A percentile compares a stretch with the other conserved stretches of the same genome.
Conservation (phyloP, 176 grass and related monocot species). For the Urochloa ruziziensis region DNA sequence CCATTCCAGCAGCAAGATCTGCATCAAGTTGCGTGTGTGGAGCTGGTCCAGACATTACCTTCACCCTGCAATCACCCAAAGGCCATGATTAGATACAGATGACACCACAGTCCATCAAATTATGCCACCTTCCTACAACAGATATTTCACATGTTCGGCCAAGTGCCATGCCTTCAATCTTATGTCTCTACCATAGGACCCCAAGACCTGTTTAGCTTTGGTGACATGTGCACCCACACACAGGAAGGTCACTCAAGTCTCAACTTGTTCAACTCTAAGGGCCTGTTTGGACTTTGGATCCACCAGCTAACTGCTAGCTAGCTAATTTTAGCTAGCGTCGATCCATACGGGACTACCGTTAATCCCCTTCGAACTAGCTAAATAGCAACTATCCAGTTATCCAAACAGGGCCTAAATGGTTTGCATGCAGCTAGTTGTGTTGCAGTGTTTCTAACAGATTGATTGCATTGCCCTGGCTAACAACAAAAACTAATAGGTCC, state of each 20-base stretch:
- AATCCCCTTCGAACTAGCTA: too few relatives aligned
- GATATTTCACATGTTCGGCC: neutral
- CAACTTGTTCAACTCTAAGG: neutral
- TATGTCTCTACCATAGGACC: neutral
- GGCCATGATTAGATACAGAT: slow-evolving; percentile 6
- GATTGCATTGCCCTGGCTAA: neutral
- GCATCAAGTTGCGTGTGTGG: slow-evolving; percentile 86
- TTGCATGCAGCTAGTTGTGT: neutral
- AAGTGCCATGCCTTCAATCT: neutral
- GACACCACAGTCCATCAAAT: neutral
- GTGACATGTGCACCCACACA: neutral
- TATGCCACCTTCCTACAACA: neutral
- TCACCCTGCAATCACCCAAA: slow-evolving; percentile 53
- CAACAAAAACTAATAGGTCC: neutral
- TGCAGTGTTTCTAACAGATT: neutral
- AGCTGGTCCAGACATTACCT: slow-evolving; percentile 69
- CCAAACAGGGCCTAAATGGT: too few relatives aligned
- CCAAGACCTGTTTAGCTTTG: neutral
- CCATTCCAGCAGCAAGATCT: slow-evolving; percentile 88
- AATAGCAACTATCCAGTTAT: too few relatives aligned
- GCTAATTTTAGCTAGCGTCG: too few relatives aligned
- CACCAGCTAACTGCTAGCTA: too few relatives aligned
- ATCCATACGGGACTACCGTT: too few relatives aligned
- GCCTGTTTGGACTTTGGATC: too few relatives aligned
- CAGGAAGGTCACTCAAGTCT: neutral